A percentile compares a stretch with the other conserved stretches of the same genome.
These are phyloP conservation scores for Fusarium vanettenii DNA, from an alignment of 2,329 filamentous ascomycete genomes.

Conservation along the genomic window DNA sequence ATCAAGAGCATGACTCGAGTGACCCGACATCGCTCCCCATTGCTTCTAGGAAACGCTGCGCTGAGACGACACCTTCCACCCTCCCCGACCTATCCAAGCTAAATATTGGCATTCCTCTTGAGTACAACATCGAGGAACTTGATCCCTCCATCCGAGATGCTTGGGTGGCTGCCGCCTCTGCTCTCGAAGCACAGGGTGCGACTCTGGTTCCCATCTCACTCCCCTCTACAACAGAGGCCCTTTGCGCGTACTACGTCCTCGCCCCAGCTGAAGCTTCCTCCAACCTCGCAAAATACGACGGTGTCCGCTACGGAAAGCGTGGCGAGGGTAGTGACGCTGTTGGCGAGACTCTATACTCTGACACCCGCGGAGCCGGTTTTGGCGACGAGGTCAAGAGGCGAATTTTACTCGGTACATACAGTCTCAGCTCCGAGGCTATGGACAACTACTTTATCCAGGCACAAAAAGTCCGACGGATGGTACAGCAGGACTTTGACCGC, in stretches of 20 bases:
- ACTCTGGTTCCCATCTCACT: slow-evolving; percentile 81
- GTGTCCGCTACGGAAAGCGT: slow-evolving; percentile 86
- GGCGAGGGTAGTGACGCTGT: slow-evolving; percentile 63
- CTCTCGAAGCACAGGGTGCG: slow-evolving; percentile 74
- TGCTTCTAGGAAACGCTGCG: slow-evolving; percentile 64
- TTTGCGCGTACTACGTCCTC: slow-evolving; percentile 95
- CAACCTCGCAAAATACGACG: slow-evolving; percentile 96
- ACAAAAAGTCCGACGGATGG: slow-evolving; percentile 84
- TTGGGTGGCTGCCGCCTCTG: slow-evolving; percentile 73
- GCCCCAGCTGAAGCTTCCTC: slow-evolving; percentile 95
- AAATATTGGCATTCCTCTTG: slow-evolving; percentile 70
- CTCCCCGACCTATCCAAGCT: slow-evolving; percentile 48
- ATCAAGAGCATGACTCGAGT: slow-evolving; percentile 68
- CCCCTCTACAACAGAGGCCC: slow-evolving; percentile 84
- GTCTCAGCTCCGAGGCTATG: slow-evolving; percentile 87
- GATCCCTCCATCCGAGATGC: slow-evolving; percentile 73
- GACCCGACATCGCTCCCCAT: slow-evolving; percentile 80
- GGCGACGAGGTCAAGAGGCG: slow-evolving; percentile 87
- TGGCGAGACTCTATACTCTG: slow-evolving; percentile 77
- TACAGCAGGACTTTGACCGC: slow-evolving; percentile 86
- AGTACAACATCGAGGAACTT: slow-evolving; percentile 92
- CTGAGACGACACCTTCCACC: slow-evolving; percentile 39
- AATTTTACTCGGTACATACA: slow-evolving; percentile 91
- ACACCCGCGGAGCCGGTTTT: slow-evolving; percentile 79
- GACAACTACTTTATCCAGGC: slow-evolving; percentile 98